Conservation (phyloP, 495 filamentous ascomycete genomes). For the Neurospora cerealis region DNA sequence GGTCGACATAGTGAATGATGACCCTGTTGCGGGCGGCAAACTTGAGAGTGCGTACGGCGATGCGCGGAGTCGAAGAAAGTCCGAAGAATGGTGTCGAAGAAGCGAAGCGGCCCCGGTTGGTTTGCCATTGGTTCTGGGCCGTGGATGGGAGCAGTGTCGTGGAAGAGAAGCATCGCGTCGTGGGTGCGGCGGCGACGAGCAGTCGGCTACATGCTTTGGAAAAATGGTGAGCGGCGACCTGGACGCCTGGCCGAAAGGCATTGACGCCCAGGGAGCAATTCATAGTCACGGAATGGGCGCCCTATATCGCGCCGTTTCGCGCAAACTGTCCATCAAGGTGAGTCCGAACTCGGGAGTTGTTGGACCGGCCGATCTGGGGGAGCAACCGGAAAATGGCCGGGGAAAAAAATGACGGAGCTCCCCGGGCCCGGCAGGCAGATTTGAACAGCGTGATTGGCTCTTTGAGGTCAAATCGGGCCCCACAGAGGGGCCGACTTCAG, state of each 20-base stretch:
- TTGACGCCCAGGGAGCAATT: constrained; percentile 21
- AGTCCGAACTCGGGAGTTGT: not conserved
- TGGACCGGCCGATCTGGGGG: not conserved
- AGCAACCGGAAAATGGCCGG: not conserved
- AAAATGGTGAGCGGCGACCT: constrained; percentile 14
- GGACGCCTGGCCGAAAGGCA: constrained; percentile 21
- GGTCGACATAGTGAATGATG: constrained; percentile 30
- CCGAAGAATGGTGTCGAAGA: not conserved
- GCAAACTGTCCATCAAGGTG: constrained; percentile 17
- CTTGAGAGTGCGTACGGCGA: constrained; percentile 16
- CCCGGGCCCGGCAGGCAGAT: constrained; percentile 1
- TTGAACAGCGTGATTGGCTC: not conserved
- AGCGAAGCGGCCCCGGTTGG: not conserved
- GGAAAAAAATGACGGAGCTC: constrained; percentile 1
- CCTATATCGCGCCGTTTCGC: constrained; percentile 16
- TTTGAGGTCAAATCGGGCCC: not conserved
- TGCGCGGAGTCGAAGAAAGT: constrained; percentile 3
- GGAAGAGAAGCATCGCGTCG: constrained; percentile 12
- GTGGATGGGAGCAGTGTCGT: not conserved
- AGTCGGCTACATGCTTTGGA: constrained; percentile 6
- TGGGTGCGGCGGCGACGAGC: not conserved
- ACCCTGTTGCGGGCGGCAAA: constrained; percentile 9
- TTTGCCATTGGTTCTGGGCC: not conserved
- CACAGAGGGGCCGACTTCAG: not conserved
- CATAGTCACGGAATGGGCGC: constrained; percentile 17